Base-by-base conservation (phyloP, 2,329 filamentous ascomycete genomes). In the Colletotrichum sp. region DNA sequence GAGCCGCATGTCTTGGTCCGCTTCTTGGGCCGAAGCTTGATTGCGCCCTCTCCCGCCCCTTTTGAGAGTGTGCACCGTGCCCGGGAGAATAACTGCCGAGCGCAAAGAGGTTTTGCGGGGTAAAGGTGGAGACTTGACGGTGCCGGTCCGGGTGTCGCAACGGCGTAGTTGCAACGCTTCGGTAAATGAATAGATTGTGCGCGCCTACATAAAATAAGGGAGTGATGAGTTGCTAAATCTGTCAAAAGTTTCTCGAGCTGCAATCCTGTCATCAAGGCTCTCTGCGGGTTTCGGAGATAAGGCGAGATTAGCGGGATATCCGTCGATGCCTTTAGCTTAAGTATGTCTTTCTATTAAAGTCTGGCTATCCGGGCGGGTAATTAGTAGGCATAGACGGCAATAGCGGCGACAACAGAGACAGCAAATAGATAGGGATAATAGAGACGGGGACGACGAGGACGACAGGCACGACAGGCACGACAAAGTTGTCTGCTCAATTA, bases 21-120 rank as follows among this genome's bases (percentile, higher is more conserved):
- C 6, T 32, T 39, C 59, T 48, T 70, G 55, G 71, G 14, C 57
- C 55, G 36, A 71, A 61, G 36, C 52, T 71, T 74, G 43, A 13
- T 26, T 67, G 24, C 64, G 18, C 36, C 30, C 14, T 21, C 18
- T 48, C 10, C 43, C n/a, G 6, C 43, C 43, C 43, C 43, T 1
- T 52, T 52, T 13, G 10, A 52, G 0, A 2, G 10, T 21, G 43
- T 52, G 43, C 28, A 5, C 24, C 30, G 66, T 39, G 18, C 13
- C 16, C 16, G 28, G 48, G 26, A 21, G 24, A 70, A 18, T 14
- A 70, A 59, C 13, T 74, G 39, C 67, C 67, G 71, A 70, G 32
- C 6, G 36, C 6, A 16, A 24, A n/a, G 28, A n/a, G 7, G 18
- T 36, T 30, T 36, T 55, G 61, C 21, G 72, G 61, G 32, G 61